Evolutionary conservation across 345 rosid species (phyloP), one percentile per base, ranked within the genome.

Genomic region (Kernera saxatilis): DNA sequence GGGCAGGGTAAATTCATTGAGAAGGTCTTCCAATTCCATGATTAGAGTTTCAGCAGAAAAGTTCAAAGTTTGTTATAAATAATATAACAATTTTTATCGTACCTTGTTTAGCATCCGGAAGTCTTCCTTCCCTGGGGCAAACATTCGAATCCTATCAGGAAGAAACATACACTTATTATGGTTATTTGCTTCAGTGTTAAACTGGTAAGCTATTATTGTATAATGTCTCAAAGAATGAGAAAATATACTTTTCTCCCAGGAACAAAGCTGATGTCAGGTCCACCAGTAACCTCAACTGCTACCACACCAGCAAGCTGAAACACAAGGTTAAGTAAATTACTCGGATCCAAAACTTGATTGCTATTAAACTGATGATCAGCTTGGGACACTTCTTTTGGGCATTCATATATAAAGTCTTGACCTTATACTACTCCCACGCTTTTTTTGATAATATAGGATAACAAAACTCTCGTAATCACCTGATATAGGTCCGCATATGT

Each of bases 231-330:
- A 59, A 25, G 33, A 33, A 53, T 3, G 52, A 61, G 64, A 37
- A 18, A 29, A 58, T 26, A 22, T 73, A 84, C 98, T 89, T 83
- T 87, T 84, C 97, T 86, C 53, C 98, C 98, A 17, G 96, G 97
- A 71, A 84, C 88, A 62, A 93, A 91, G 44, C 76, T 87, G 71
- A 93, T 60, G 14, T 88, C 78, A 48, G 98, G 97, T 64, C 97
- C 97, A 70, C 98, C 97, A 68, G 97, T 91, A 65, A 91, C 82
- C 82, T 93, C 98, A 15, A 91, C 95, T 36, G 98, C 98, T 81
- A 91, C 95, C 78, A 89, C 96, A 71, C 97, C 98, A 1, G 96
- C 96, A 78, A 93, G 89, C 97, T 91, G 81, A 36, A 79, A 23
- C 44, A 67, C 8, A 40, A 74, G 26, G 10, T 25, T 46, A n/a